These are phyloP conservation scores for Botrytis byssoidea DNA, from an alignment of 2,329 filamentous ascomycete species.

Conservation along the genomic window DNA sequence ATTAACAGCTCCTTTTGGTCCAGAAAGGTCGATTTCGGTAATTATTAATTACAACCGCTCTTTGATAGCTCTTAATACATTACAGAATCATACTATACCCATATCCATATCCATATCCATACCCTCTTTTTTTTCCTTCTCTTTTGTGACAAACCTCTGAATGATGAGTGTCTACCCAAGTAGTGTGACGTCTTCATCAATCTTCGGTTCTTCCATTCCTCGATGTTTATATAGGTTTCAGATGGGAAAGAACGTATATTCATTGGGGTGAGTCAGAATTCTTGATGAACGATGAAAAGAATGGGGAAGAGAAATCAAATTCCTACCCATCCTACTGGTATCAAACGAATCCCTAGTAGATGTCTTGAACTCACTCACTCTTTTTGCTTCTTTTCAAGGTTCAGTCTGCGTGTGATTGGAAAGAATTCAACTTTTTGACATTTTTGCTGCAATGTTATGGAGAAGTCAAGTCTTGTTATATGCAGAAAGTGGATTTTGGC, in stretches of 20 bases:
- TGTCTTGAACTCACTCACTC: neutral
- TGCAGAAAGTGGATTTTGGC: neutral
- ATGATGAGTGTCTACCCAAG: neutral
- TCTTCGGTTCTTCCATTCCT: neutral
- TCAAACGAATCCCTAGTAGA: neutral
- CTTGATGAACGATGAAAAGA: neutral
- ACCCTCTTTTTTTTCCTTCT: neutral
- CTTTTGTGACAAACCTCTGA: neutral
- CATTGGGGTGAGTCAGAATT: neutral
- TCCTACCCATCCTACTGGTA: neutral
- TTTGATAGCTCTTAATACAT: neutral
- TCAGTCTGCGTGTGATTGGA: neutral
- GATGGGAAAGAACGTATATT: neutral
- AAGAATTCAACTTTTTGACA: neutral
- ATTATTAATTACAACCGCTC: neutral
- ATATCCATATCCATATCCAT: neutral
- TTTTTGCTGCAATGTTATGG: slow-evolving; percentile 3
- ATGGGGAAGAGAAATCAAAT: neutral
- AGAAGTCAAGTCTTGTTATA: neutral
- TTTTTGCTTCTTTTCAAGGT: neutral
- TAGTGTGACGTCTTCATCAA: neutral
- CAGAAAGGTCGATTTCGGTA: neutral
- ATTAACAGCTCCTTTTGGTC: neutral
- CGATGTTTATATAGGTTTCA: neutral
- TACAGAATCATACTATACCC: neutral